Evolutionary conservation across 1,139 yeast species (phyloP), one percentile per base, ranked within the genome.

Genomic region (Lizanozyma gosingica): DNA sequence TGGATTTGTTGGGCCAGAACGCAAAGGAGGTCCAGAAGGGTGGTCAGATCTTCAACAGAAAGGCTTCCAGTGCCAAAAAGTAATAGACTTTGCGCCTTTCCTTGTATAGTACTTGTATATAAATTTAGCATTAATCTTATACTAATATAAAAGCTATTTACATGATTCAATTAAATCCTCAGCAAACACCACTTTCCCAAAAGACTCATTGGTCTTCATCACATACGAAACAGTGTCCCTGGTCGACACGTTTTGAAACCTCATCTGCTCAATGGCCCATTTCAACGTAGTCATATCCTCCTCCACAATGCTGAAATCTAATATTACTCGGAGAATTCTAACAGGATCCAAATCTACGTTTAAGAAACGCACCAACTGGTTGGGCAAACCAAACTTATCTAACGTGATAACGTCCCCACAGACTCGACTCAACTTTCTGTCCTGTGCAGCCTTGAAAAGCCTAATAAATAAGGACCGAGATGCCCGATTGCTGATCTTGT

Each of bases 1-100:
- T 80, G 46, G 80, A 76, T 29, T 60, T 84, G 47, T 65, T 84
- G 67, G 80, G 83, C 34, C 73, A 76, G 44, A 73, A 78, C 51
- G 83, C 76, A 47, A 64, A 70, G 46, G 80, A 78, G 50, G 78
- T 85, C 36, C 80, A 71, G 50, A 65, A 73, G 46, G 87, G 87
- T 50, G 82, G 81, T 53, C 65, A 78, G 47, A 68, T 78, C 43
- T 72, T 65, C 36, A 76, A 74, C 55, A 77, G 71, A 63, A 78
- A 73, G 59, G 59, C 51, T 32, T 53, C 55, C 42, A 58, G 58
- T 40, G 63, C 57, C 48, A 60, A 57, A 56, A 52, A 54, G 51
- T 48, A 53, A 50, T 45, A 49, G 35, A 33, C 34, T 15, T 14
- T 36, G 14, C 33, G 35, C 14, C 18, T 32, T 15, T 38, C 35